Base-by-base conservation (phyloP, 1,284 basidiomycete species). In the Paramarasmius palmivorus region DNA sequence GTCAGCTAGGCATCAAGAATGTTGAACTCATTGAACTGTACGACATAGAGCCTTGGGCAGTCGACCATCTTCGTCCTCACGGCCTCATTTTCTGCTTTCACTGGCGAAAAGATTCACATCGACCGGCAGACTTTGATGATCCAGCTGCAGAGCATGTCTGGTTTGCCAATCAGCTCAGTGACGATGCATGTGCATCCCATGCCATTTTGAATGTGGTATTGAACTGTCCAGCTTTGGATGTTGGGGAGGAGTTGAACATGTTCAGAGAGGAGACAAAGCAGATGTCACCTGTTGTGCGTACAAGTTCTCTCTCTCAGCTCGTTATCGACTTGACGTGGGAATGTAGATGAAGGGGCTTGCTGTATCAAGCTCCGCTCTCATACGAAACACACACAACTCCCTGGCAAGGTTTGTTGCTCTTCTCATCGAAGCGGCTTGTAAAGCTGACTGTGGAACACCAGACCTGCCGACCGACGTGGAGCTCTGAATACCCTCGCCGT, bases 81-180 rank as follows among this genome's bases (percentile, higher is more conserved):
- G 83, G 77, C 4, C 72, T 86, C 36, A 77, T 86, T 23, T 79
- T 86, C 61, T 85, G 83, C 65, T 85, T 82, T 64, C 68, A 78
- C 54, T 84, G 80, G 74, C 68, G 66, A 7, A 73, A 77, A 57
- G 79, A 81, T 55, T 53, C 68, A 2, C 73, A 77, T 55, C 69
- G 73, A n/a, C 67, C 74, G 0, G 67, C 70, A 2, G 77, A 79
- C 53, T 77, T 79, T 51, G 72, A 76, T 23, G 81, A 84, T 61
- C 75, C 79, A 5, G 76, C 78, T 25, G 76, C 81, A 1, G 76
- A 79, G 52, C 69, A 68, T 17, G 75, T 85, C 12, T 86, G 83
- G 83, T 86, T 84, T 57, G 83, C 83, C 5, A 82, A 85, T 63
- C 83, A 86, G 61, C 72, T 86, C n/a, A 81, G 77, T 63, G 77